These are phyloP conservation scores for Diaporthe capsici DNA, from an alignment of 2,329 filamentous ascomycete genomes.

Conservation along the genomic window DNA sequence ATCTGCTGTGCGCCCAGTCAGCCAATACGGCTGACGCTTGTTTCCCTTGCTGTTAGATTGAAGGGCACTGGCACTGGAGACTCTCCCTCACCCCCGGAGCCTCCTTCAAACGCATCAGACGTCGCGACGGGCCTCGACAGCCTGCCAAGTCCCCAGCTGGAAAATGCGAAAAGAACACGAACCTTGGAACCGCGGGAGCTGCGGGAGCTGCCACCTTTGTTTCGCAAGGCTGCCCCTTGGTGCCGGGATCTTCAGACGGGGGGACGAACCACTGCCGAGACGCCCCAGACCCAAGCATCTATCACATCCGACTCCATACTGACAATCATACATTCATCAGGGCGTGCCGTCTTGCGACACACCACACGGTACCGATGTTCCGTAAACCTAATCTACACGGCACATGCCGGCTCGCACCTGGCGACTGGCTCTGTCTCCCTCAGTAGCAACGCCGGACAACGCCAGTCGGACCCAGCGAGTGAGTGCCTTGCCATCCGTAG, in stretches of 20 bases:
- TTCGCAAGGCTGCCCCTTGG: slow-evolving; percentile 26
- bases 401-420: neutral
- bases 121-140: slow-evolving; percentile 21
- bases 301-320: slow-evolving; percentile 27
- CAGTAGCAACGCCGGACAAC: neutral
- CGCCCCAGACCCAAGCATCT: slow-evolving; percentile 25
- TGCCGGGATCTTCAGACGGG: slow-evolving; percentile 23
- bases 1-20: neutral
- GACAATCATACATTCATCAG: slow-evolving; percentile 28
- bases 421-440: neutral
- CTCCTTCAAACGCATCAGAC: slow-evolving; percentile 32
- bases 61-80: slow-evolving; percentile 3
- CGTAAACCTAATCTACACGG: slow-evolving; percentile 24
- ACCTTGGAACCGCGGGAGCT: slow-evolving; percentile 12
- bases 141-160: slow-evolving; percentile 10
- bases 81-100: neutral
- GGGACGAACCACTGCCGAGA: slow-evolving; percentile 29
- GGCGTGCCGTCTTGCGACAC: neutral
- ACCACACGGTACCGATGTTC: neutral
- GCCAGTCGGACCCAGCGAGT: neutral
- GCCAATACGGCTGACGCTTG: neutral
- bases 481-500: neutral
- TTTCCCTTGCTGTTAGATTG: neutral
- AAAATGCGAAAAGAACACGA: slow-evolving; percentile 19
- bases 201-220: slow-evolving; percentile 30